A percentile compares a stretch with the other conserved stretches of the same genome.
phyloP scores from a whole-genome alignment of 768 basidiomycete genomes.

The Daedaleopsis sinensis region DNA sequence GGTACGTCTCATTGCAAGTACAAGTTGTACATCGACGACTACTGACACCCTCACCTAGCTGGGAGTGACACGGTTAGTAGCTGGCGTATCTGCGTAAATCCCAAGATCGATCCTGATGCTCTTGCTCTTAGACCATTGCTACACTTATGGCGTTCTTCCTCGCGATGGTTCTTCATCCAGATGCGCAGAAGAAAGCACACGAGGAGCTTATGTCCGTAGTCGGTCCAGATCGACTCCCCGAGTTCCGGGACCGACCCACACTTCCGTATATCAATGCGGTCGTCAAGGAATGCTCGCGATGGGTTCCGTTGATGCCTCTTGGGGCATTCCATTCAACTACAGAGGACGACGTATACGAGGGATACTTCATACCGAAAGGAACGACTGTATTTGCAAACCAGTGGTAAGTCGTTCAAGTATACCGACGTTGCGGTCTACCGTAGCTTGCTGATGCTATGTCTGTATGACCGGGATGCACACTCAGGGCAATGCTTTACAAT shows the following conservation, averaged over 20 bases:
- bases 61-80: neutral
- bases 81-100: neutral
- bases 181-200: constrained; percentile 34
- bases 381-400: constrained; percentile 11
- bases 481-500: constrained; percentile 14
- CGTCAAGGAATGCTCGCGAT: constrained; percentile 31
- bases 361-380: constrained; percentile 4
- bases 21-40: no score
- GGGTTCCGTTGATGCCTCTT: constrained; percentile 13
- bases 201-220: constrained; percentile 41
- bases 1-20: no score
- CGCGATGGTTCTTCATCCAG: constrained; percentile 29
- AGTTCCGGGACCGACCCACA: constrained; percentile 21
- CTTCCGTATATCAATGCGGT: constrained; percentile 35
- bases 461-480: neutral
- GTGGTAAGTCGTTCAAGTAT: no score
- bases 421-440: no score
- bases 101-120: neutral
- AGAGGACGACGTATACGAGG: constrained; percentile 1
- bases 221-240: constrained; percentile 34
- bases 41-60: neutral
- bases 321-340: constrained; percentile 2
- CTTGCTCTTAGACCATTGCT: constrained; percentile 7
- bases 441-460: neutral
- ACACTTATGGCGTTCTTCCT: constrained; percentile 22